Base-by-base conservation (phyloP, 2,329 filamentous ascomycete species). In the Colletotrichum musae region DNA sequence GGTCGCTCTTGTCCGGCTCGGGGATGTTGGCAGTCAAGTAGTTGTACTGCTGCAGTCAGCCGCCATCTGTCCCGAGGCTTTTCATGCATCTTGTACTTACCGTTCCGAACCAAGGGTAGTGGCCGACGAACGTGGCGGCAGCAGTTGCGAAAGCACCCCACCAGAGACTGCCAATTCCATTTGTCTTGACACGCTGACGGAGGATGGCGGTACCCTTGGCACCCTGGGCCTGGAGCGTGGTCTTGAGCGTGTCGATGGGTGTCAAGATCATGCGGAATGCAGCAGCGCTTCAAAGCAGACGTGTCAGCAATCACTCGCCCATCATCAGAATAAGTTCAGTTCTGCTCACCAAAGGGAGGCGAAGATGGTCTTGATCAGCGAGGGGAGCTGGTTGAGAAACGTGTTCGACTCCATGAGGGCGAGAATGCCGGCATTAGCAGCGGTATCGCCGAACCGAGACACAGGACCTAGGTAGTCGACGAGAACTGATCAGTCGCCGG, bases 31-130 rank as follows among this genome's bases (percentile, higher is more conserved):
- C 81, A 0, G 77, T 75, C 16, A 86, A 71, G 48, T 78, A 80
- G 59, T 86, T 85, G 71, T 86, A 85, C 82, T 85, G 51, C 16
- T 13, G 0, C 41, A 0, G 6, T 74, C 3, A 74, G 56, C 26
- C 2, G 18, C 4, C 7, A 45, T 24, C 28, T 6, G 32, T 15
- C 3, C 5, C 24, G 4, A 58, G 6, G 21, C 5, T 24, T 15
- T 15, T 43, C 13, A 16, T 13, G 4, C 18, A 18, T 18, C 2
- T 2, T 13, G 13, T 15, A 26, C 77, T 58, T 72, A 83, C 83
- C 0, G 84, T 86, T 10, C 82, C 84, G 65, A 85, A 86, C 84
- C 84, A 86, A 4, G 84, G 84, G 48, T 86, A 86, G 58, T 86
- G 81, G 3, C 84, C 84, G 1, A 83, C 84, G 67, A 86, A 86